A percentile compares a stretch with the other conserved stretches of the same genome.
phyloP scores from a whole-genome alignment of 768 basidiomycete species.

The Auricularia heimuer region DNA sequence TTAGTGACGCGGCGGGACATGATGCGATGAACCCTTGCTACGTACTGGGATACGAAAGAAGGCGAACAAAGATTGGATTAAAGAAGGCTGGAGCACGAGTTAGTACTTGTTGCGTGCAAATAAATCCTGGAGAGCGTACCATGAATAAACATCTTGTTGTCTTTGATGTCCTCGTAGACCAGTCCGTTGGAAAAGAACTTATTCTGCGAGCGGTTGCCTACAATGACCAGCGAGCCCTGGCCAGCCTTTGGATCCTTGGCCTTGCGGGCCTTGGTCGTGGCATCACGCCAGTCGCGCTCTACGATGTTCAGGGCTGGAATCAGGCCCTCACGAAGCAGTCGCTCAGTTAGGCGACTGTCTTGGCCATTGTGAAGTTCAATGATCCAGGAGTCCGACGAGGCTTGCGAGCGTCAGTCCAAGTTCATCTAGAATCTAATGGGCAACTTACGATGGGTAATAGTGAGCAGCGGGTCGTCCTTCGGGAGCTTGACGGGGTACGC shows the following conservation, averaged over 20 bases:
- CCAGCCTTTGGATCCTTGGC: slow-evolving; percentile 42
- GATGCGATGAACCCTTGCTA: too few species aligned
- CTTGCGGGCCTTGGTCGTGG: slow-evolving; percentile 35
- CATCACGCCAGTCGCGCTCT: slow-evolving; percentile 59
- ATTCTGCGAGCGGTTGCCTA: slow-evolving; percentile 64
- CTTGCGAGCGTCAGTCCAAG: slow-evolving; percentile 23
- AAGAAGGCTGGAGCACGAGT: slow-evolving; percentile 42
- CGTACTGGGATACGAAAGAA: slow-evolving; percentile 55
- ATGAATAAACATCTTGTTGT: slow-evolving; percentile 56
- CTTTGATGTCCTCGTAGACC: slow-evolving; percentile 42
- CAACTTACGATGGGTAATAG: slow-evolving; percentile 56
- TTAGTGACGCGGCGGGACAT: too few species aligned
- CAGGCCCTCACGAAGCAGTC: slow-evolving; percentile 48
- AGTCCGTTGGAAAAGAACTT: slow-evolving; percentile 88
- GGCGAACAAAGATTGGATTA: slow-evolving; percentile 58
- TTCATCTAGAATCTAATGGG: slow-evolving; percentile 5
- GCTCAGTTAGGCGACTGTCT: slow-evolving; percentile 58
- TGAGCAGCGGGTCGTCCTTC: slow-evolving; percentile 40
- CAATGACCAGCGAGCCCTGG: slow-evolving; percentile 65
- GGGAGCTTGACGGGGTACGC: slow-evolving; percentile 44
- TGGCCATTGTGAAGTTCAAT: slow-evolving; percentile 72
- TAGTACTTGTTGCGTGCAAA: background rate
- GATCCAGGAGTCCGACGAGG: slow-evolving; percentile 55
- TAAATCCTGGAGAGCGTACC: slow-evolving; percentile 26
- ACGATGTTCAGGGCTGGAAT: slow-evolving; percentile 64